Base-by-base conservation (phyloP, 345 rosid species). In the Citrus sp. region DNA sequence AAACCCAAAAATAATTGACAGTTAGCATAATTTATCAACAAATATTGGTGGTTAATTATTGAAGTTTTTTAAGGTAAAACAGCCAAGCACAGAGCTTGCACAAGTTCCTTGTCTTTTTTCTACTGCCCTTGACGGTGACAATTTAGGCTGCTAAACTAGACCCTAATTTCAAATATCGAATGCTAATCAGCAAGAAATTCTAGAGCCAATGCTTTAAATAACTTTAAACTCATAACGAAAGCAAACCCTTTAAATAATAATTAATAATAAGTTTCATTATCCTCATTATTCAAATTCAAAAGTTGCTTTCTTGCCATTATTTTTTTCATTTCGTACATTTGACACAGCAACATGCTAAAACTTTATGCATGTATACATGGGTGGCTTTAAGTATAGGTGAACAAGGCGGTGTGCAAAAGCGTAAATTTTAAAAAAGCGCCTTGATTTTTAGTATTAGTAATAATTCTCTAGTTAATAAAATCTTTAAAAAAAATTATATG, bases 281-380 rank as follows among this genome's bases (percentile, higher is more conserved):
- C 64, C n/a, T 34, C 49, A 28, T n/a, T 59, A 73, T 35, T 25
- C 27, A 37, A 34, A 35, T 34, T 7, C 9, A 58, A 58, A 24
- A 6, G 55, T 73, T 73, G 55, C 65, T 30, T 37, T 58, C 55
- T 18, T 73, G 54, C 63, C 27, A 74, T 61, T 61, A 74, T 61
- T 62, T 38, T 38, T 74, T 74, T 5, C 21, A 18, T 28, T 59
- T 21, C 69, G 35, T 27, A 42, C 69, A 27, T 16, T 21, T 38
- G 25, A 27, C 30, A 62, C 25, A 63, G 70, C 28, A 22, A 24
- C 63, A 63, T 62, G 38, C 19, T 28, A 37, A 62, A 25, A 40
- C 38, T 30, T 54, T 1, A 54, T 54, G 58, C 7, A 19, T 12
- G 13, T 5, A 9, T n/a, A n/a, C n/a, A n/a, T n/a, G n/a, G n/a